Evolutionary conservation across 179 eudicot genomes (phyloP), one percentile per base, ranked within the genome.

Genomic region (Sideroxylon spinosum): DNA sequence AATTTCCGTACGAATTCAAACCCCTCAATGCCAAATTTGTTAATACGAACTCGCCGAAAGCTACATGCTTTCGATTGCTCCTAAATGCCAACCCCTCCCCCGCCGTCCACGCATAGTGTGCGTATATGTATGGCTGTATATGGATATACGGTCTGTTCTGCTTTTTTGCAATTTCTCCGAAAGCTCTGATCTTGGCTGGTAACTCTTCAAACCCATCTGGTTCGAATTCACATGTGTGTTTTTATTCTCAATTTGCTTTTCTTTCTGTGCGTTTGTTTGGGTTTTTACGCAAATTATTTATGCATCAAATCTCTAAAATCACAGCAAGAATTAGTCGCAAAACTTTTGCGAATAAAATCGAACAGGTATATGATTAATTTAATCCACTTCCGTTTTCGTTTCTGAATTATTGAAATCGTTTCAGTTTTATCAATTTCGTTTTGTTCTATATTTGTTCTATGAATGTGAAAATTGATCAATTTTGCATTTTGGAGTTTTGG

Each of bases 161-260:
- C 44, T 37, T 37, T 37, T 37, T 37, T 1, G 44, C 44, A 37
- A 37, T 37, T 37, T 37, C 44, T 37, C 3, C 44, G 44, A 50
- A 64, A 76, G 11, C 53, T 74, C 67, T 52, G 17, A 60, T 19
- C 60, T 66, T 76, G 25, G 61, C 28, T 48, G 78, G 78, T 76
- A 19, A 64, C 13, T 46, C 68, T 3, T 37, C 4, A 7, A 61
- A 61, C 28, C 68, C 37, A 22, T 37, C 19, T 68, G 1, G 12
- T 44, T 44, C 9, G 55, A 52, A 2, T 12, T 9, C 55, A 1
- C 1, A 0, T 32, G 12, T 32, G 7, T 68, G 4, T 5, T 44
- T 44, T n/a, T 1, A 52, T 52, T 14, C 56, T 14, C 14, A 9
- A 1, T 52, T 9, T 52, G 13, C 16, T 52, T 11, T 25, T 22